Evolutionary conservation across 495 filamentous ascomycete species (phyloP).

Genomic region (Aspergillus ostianus): DNA sequence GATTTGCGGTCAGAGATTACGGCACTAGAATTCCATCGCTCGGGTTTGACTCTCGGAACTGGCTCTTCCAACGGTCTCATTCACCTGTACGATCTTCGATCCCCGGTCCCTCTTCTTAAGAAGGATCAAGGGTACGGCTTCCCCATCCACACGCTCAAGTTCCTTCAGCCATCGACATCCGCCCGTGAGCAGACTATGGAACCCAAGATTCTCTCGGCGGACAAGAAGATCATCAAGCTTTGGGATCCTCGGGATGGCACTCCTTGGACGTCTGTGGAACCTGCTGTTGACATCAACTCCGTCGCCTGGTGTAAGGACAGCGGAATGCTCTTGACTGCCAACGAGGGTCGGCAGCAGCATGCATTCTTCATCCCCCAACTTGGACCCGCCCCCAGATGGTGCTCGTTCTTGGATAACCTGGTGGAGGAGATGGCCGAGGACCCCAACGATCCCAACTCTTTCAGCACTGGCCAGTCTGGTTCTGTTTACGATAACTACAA

Average conservation of each 20-base stretch:
- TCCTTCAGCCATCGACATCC: constrained; percentile 71
- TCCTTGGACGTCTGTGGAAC: constrained; percentile 94
- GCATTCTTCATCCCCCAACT: constrained; percentile 95
- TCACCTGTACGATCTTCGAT: constrained; percentile 88
- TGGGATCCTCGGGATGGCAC: constrained; percentile 80
- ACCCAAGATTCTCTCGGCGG: constrained; percentile 85
- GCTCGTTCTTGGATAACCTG: constrained; percentile 91
- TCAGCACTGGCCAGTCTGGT: constrained; percentile 48
- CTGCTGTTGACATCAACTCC: constrained; percentile 87
- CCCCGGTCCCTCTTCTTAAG: constrained; percentile 75
- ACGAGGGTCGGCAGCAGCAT: constrained; percentile 90
- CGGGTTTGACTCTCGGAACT: constrained; percentile 83
- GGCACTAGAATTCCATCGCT: constrained; percentile 78
- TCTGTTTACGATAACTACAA: constrained; percentile 98
- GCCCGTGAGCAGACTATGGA: constrained; percentile 60
- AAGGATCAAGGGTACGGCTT: constrained; percentile 98
- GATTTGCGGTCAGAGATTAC: constrained; percentile 74
- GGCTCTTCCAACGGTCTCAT: constrained; percentile 87
- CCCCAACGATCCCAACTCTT: constrained; percentile 65
- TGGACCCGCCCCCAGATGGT: constrained; percentile 91
- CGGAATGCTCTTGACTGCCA: constrained; percentile 92
- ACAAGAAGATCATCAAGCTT: constrained; percentile 96
- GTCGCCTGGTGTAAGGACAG: constrained; percentile 85
- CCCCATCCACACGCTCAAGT: constrained; percentile 85
- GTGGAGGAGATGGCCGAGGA: constrained; percentile 98